phyloP scores from a whole-genome alignment of 2,329 filamentous ascomycete species.

The Myriosclerotinia scirpicola region DNA sequence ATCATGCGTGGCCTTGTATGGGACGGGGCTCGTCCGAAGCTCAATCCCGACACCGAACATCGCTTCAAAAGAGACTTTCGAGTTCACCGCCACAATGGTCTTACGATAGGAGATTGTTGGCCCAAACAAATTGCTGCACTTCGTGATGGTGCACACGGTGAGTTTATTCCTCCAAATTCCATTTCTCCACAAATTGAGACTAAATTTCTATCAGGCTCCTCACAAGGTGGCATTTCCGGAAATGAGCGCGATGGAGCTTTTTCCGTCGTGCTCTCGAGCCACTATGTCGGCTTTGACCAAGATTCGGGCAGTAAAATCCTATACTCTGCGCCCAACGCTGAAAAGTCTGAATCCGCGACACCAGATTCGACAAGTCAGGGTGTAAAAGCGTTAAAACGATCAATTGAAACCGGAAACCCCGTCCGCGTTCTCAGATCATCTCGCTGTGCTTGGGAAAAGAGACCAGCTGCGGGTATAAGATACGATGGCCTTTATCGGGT shows the following conservation, averaged over 20 bases:
- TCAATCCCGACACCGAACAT: not conserved
- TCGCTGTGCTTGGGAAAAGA: not conserved
- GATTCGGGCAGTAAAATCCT: not conserved
- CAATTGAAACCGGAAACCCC: not conserved
- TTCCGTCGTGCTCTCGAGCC: not conserved
- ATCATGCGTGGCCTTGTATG: slow-evolving; percentile 6
- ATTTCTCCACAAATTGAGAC: not conserved
- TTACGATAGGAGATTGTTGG: slow-evolving; percentile 3
- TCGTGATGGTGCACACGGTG: slow-evolving; percentile 18
- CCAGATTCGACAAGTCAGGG: not conserved
- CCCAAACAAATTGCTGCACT: not conserved
- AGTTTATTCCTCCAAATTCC: not conserved
- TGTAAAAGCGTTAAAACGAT: not conserved
- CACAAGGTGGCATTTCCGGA: slow-evolving; percentile 8
- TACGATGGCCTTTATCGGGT: slow-evolving; percentile 13
- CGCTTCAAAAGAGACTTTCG: not conserved
- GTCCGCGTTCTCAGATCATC: not conserved
- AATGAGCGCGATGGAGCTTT: not conserved
- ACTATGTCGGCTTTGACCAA: slow-evolving; percentile 1
- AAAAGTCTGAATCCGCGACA: not conserved
- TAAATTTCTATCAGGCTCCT: not conserved
- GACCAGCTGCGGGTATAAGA: not conserved
- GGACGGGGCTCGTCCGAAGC: not conserved
- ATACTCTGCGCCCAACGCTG: not conserved
- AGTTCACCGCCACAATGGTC: not conserved